Percentiles rank a stretch among this genome's conserved stretches.
These are phyloP conservation scores for Talaromyces borbonicus DNA, from an alignment of 495 filamentous ascomycete genomes.

Conservation along the genomic window DNA sequence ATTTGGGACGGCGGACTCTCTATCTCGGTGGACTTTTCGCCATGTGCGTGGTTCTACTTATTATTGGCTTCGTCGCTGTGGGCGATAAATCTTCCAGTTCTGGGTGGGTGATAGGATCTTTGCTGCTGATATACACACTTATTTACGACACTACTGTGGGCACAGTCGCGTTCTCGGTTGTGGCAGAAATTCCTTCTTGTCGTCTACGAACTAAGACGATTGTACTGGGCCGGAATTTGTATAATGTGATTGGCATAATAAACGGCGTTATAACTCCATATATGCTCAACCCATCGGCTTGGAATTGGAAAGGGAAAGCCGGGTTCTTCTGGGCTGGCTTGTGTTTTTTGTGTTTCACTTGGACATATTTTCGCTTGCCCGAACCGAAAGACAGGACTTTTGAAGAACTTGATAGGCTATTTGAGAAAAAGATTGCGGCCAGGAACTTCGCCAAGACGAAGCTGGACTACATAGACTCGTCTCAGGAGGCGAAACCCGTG, in stretches of 20 bases:
- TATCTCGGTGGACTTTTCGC: slow-evolving; percentile 39
- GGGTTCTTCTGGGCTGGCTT: slow-evolving; percentile 60
- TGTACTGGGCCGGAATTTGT: slow-evolving; percentile 49
- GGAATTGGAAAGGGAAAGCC: slow-evolving; percentile 53
- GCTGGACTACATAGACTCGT: background rate
- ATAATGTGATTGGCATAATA: slow-evolving; percentile 47
- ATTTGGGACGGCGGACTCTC: slow-evolving; percentile 40
- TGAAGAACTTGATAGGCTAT: slow-evolving; percentile 44
- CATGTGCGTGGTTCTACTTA: slow-evolving; percentile 40
- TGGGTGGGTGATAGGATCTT: slow-evolving; percentile 43
- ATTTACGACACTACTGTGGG: slow-evolving; percentile 49
- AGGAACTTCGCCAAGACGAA: slow-evolving; percentile 10
- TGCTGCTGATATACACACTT: slow-evolving; percentile 49
- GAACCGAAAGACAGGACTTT: slow-evolving; percentile 51
- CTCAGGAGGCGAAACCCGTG: background rate
- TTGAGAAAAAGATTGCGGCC: slow-evolving; percentile 22
- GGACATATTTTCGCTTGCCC: slow-evolving; percentile 47
- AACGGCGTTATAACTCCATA: slow-evolving; percentile 57
- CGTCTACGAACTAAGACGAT: slow-evolving; percentile 53
- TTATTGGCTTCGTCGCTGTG: slow-evolving; percentile 53
- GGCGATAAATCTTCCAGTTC: slow-evolving; percentile 30
- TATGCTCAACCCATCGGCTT: slow-evolving; percentile 56
- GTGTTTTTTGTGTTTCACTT: slow-evolving; percentile 25
- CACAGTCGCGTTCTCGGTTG: slow-evolving; percentile 51
- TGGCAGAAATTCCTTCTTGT: slow-evolving; percentile 48